Evolutionary conservation across 305 asterid species (phyloP), one percentile per base, ranked within the genome.

Genomic region (Stenogyne calaminthoides): DNA sequence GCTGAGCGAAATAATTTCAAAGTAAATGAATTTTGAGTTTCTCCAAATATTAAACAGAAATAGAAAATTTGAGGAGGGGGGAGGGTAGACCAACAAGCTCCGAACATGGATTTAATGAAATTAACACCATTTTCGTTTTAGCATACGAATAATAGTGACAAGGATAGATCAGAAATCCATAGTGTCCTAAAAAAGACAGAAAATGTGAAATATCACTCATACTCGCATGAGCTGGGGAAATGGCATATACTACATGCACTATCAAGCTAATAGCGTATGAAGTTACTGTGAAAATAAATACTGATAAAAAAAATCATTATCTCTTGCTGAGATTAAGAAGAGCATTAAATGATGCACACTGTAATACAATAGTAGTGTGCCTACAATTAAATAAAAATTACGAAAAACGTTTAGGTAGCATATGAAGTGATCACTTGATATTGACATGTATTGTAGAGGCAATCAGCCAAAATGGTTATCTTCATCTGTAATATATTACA

Each of bases 1-100:
- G 7, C 54, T 69, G 7, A 62, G 75, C 14, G 49, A 57, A 32
- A 40, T 55, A 12, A 36, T 57, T 54, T 42, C 61, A 66, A 75
- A 37, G 40, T 46, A 69, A 34, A 64, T 19, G 7, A 64, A 40
- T 61, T 46, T 62, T 12, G 71, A 46, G 69, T 56, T 51, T 56
- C 67, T 76, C 64, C 49, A 39, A 2, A 70, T 60, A 74, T 32
- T 4, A 32, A 4, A 32, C 1, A 4, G 7, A 5, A 32, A 0
- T 3, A 32, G 1, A 32, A 32, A 32, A 32, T 0, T 32, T 32
- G 36, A 0, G 36, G 36, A 1, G 0, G 29, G 29, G 29, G 2
- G 2, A 3, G 29, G 29, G 29, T n/a, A 25, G 29, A 25, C 29
- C 29, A 25, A 25, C 29, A 25, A 25, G 29, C 29, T 25, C 29